phyloP scores from a whole-genome alignment of 805 yeast species.

The Barnettozyma salicaria region DNA sequence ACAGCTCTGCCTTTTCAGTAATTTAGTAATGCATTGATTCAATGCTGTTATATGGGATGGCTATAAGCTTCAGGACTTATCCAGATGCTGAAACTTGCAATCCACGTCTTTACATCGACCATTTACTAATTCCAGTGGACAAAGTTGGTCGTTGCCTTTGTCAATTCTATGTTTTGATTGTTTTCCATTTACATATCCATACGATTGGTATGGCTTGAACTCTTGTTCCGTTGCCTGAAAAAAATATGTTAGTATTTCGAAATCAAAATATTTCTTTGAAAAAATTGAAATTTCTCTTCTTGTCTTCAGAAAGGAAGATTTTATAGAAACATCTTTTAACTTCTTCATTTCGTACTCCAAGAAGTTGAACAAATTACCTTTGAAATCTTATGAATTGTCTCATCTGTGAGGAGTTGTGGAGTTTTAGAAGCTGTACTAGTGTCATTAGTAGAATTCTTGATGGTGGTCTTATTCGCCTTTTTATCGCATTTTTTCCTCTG shows the following conservation, averaged over 20 bases:
- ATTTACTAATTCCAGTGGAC: conserved; percentile 22
- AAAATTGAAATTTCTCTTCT: not conserved
- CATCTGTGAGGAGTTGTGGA: conserved; percentile 10
- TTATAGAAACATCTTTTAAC: not conserved
- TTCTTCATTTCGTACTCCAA: not conserved
- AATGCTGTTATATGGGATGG: too few species aligned
- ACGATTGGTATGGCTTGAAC: conserved; percentile 23
- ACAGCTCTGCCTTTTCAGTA: not conserved
- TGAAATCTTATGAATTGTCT: conserved; percentile 22
- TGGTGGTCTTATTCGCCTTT: not conserved
- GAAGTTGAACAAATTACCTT: conserved; percentile 21
- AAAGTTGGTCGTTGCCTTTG: conserved; percentile 12
- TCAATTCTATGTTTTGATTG: not conserved
- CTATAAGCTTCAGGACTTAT: not conserved
- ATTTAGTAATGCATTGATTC: conserved; percentile 2
- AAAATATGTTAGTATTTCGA: conserved; percentile 18
- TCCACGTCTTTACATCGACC: conserved; percentile 18
- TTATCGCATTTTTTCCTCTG: conserved; percentile 4
- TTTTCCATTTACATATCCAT: conserved; percentile 14
- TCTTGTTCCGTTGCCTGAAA: conserved; percentile 15
- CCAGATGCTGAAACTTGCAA: conserved; percentile 23
- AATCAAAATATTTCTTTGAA: not conserved
- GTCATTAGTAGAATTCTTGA: not conserved
- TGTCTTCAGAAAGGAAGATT: not conserved
- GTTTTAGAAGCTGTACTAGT: not conserved